Percentiles rank a stretch among this genome's conserved stretches.
Evolutionary conservation across 2,329 filamentous ascomycete species (phyloP).

Genomic region (Colletotrichum sp.): DNA sequence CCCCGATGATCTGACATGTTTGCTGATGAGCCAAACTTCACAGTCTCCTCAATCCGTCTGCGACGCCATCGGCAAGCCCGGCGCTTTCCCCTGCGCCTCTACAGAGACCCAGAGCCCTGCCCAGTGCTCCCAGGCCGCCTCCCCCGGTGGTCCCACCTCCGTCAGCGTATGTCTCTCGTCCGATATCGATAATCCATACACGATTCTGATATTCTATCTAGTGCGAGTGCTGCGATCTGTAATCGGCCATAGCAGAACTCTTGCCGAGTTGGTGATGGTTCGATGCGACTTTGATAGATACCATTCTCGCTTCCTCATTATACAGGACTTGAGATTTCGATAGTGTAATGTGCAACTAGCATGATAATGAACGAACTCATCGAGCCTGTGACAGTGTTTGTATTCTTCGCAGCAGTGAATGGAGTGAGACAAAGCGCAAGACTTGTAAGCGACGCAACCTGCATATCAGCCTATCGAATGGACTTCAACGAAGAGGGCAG

Average conservation of each 20-base stretch:
- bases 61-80: conserved; percentile 5
- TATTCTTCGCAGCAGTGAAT: fast-evolving
- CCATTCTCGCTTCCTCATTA: neutral
- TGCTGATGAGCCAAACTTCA: neutral
- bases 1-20: no score
- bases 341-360: neutral
- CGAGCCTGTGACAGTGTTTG: neutral
- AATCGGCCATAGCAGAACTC: neutral
- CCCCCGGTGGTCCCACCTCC: neutral
- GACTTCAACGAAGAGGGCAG: neutral
- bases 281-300: neutral
- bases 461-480: neutral
- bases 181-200: neutral
- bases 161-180: neutral
- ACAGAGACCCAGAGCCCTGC: neutral
- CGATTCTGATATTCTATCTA: neutral
- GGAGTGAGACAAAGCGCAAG: neutral
- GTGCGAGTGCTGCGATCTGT: neutral
- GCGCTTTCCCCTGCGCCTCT: neutral
- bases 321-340: neutral
- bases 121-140: neutral
- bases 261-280: neutral
- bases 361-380: neutral
- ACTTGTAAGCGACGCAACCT: neutral
- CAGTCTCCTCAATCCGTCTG: neutral